Base-by-base conservation (phyloP, 2,329 filamentous ascomycete species). In the Graphiopsis chlorocephala region DNA sequence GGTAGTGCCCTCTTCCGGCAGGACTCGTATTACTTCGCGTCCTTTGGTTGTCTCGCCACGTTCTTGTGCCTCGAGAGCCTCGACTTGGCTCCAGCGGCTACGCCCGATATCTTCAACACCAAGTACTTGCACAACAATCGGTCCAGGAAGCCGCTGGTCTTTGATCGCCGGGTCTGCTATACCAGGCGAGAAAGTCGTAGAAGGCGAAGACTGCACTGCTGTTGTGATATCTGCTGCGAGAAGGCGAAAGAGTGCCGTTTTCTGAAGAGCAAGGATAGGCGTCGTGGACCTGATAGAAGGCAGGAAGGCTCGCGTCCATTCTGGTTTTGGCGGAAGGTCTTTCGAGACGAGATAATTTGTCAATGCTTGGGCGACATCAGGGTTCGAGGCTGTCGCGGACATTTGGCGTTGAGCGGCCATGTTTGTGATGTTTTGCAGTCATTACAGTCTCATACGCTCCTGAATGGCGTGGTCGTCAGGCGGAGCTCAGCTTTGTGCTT, bases 1-100 rank as follows among this genome's bases (percentile, higher is more conserved):
- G 4, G 35, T 23, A 26, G 29, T 63, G 5, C 53, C 61, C 1
- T 83, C 83, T 12, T 82, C 82, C 3, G 82, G 82, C 0, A 88
- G 84, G 0, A 95, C 85, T 3, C 94, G 85, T 20, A 98, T 87
- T 31, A 99, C 87, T 75, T 97, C 90, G 11, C 93, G 81, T 0
- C 95, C 95, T 47, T 87, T 85, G 0, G 85, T 91, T 68, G 82
- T 85, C 78, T 94, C 91, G 0, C 91, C 91, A 14, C 90, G 84
- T 72, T 90, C 87, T 52, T 88, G 81, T 50, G 88, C 85, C 76
- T 94, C 91, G 7, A 95, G 86, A 35, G 88, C 87, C 76, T 97
- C 92, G 33, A 97, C 85, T 76, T 97, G 92, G 68, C 92, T 89
- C 92, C 93, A 96, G 60, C 90, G 85, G 71, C 90, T 92, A 61